phyloP scores from a whole-genome alignment of 345 rosid genomes.

The Lepidium sativum region DNA sequence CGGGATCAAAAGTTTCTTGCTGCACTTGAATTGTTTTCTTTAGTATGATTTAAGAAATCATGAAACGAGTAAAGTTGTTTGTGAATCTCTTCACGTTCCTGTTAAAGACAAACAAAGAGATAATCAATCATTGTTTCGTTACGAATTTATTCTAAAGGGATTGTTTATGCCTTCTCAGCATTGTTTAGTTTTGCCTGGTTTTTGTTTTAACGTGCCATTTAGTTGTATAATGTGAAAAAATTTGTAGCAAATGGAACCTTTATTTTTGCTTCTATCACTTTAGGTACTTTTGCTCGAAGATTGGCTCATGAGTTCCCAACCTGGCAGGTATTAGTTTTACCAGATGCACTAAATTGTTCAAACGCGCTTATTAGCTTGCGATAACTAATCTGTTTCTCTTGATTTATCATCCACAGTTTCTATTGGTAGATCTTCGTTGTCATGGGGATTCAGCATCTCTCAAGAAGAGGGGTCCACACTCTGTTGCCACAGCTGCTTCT shows the following conservation, averaged over 20 bases:
- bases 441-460: constrained; percentile 88
- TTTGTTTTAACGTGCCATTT: not conserved
- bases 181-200: not conserved
- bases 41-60: not conserved
- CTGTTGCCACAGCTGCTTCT: constrained; percentile 77
- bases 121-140: not conserved
- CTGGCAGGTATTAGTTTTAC: constrained; percentile 61
- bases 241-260: not conserved
- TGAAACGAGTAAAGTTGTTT: not conserved
- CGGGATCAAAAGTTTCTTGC: not conserved
- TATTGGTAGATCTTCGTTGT: constrained; percentile 83
- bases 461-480: constrained; percentile 62
- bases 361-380: not conserved
- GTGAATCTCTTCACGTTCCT: not conserved
- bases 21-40: not conserved
- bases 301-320: constrained; percentile 77
- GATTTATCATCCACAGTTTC: constrained; percentile 47
- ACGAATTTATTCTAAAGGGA: not conserved
- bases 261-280: not conserved
- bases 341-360: not conserved
- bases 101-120: not conserved
- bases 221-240: not conserved
- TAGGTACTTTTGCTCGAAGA: constrained; percentile 85
- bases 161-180: not conserved
- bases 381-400: not conserved